phyloP scores from a whole-genome alignment of 768 basidiomycete species.

The Tulasnella sp. region DNA sequence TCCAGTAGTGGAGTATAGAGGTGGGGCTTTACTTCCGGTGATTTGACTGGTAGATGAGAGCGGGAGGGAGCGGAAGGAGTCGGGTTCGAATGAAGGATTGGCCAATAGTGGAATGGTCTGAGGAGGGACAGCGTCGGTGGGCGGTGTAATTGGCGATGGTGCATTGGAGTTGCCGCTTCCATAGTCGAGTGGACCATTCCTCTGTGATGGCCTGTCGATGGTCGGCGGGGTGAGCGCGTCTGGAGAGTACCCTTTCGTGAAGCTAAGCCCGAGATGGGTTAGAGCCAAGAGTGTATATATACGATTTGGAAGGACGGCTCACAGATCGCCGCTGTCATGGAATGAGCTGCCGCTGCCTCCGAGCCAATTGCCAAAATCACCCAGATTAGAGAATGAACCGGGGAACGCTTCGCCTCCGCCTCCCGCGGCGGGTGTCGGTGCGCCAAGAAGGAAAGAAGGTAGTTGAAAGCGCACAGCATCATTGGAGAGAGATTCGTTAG shows the following conservation, averaged over 20 bases:
- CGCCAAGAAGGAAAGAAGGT: conserved; percentile 12
- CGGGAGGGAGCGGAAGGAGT: neutral
- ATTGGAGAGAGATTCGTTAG: neutral
- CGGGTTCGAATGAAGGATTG: neutral
- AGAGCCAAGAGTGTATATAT: neutral
- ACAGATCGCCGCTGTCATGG: neutral
- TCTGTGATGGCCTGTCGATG: neutral
- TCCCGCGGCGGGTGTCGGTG: conserved; percentile 9
- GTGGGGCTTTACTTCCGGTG: conserved; percentile 27
- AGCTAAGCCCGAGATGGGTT: neutral
- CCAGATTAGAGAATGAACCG: conserved; percentile 3
- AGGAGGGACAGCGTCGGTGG: neutral
- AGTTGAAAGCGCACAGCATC: conserved; percentile 12
- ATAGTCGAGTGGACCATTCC: neutral
- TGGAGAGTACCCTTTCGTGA: neutral
- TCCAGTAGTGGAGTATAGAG: conserved; percentile 81
- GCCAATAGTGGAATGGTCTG: neutral
- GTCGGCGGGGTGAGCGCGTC: neutral
- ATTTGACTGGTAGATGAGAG: neutral
- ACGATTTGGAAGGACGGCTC: neutral
- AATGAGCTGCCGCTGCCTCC: neutral
- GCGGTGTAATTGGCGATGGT: neutral
- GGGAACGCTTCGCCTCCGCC: conserved; percentile 11
- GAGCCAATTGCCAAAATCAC: neutral
- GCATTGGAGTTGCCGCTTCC: neutral